Conservation (phyloP, 345 rosid species). For the Heritiera fomes region DNA sequence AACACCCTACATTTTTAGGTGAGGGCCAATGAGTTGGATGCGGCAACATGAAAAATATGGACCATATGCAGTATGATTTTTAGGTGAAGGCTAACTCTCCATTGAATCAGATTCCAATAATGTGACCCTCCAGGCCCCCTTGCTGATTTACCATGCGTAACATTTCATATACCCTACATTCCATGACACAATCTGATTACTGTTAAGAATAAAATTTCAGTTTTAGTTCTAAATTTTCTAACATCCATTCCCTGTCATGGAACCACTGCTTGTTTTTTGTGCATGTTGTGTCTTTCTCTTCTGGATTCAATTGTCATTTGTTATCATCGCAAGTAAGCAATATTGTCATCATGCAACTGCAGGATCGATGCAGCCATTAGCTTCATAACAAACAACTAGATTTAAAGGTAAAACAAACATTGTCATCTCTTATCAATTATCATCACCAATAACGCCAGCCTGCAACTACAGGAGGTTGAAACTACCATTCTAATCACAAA, state of each 20-base stretch:
- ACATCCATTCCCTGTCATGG: neutral
- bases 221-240: neutral
- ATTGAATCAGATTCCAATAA: conserved; percentile 9
- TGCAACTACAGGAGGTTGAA: neutral
- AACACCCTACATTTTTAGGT: no score
- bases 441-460: neutral
- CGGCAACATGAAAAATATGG: neutral
- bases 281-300: neutral
- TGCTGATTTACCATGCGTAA: neutral
- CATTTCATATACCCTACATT: neutral
- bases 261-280: neutral
- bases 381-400: neutral
- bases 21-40: conserved; percentile 1
- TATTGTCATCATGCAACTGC: neutral
- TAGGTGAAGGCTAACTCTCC: neutral
- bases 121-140: neutral
- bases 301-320: neutral
- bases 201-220: neutral
- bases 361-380: neutral
- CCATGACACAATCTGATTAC: neutral
- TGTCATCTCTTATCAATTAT: neutral
- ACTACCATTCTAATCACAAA: no score
- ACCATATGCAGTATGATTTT: neutral
- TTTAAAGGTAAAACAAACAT: neutral
- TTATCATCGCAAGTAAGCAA: neutral